Base-by-base conservation (phyloP, 768 basidiomycete genomes). In the Rubroboletus pulcherrimus region DNA sequence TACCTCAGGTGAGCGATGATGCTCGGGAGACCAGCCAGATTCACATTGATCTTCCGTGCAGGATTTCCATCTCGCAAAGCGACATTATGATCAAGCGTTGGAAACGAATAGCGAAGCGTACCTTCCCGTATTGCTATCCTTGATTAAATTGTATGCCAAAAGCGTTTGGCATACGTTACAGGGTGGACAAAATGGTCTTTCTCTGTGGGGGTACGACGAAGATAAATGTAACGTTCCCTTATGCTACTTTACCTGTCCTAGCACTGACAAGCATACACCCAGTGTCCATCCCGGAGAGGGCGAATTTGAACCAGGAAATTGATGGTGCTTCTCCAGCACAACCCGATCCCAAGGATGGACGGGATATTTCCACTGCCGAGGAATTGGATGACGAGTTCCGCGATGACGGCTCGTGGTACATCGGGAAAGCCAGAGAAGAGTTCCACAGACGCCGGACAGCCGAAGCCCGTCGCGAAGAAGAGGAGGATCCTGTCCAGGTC, bases 31-130 rank as follows among this genome's bases (percentile, higher is more conserved):
- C 12, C 33, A 12, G 15, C 10, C 17, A 1, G 29, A 43, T 38
- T 31, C 21, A 26, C 10, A 49, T 43, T 21, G 17, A 21, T 12
- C 6, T 24, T 21, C 35, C 1, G 15, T 9, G 14, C 61, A 94
- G 87, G 97, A 99, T 71, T 98, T 92, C 77, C 89, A 97, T 70
- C 82, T 98, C 19, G 97, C 97, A 0, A 99, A 98, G 71, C 80
- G 97, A 21, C 89, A 95, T 68, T 98, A 98, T 69, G 97, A 98
- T 69, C 72, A 87, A 51, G 92, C 94, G 5, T 71, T 91, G 41
- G 92, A 95, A 59, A 91, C 90, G 5, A 95, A 95, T 64, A 67
- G 76, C 40, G 94, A 98, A 65, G 95, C 94, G 0, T 93, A 91
- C 66, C 74, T 98, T 24, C 94, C 96, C 0, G 90, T 97, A 44